Base-by-base conservation (phyloP, 2,329 filamentous ascomycete species). In the Neonectria faginata region DNA sequence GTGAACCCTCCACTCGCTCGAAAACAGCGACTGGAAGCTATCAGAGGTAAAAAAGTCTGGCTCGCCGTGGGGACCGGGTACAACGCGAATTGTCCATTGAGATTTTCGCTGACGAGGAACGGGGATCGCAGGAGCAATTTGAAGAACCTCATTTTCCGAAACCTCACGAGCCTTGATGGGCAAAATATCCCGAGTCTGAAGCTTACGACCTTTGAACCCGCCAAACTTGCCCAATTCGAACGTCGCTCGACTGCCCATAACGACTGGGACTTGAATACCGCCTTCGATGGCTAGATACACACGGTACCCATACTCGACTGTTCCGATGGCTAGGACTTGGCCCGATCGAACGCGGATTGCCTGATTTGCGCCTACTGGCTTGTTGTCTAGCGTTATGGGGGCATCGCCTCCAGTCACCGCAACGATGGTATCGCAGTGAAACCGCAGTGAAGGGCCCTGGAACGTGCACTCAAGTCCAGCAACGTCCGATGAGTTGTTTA, bases 1-100 rank as follows among this genome's bases (percentile, higher is more conserved):
- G 11, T 80, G 76, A 2, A 82, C 76, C 6, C 67, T 74, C 79
- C 79, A 83, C 4, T 76, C 70, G 6, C 70, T 75, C 0, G 71
- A 67, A 44, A 79, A 82, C 5, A 81, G 65, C 1, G 67, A 66
- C 3, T 68, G 64, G 12, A 75, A 68, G 1, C 79, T 75, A 3
- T 76, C 70, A 3, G 65, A 20, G 10, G 78, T 79, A 60, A 81
- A 79, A 51, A 78, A 78, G 54, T 80, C 79, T 2, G 77, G 76
- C 1, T 79, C 73, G 1, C 77, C 77, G 18, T 82, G 79, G 0
- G 80, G 81, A 0, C 80, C 80, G 1, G 78, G 79, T 7, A 82
- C 68, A 2, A 78, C 79, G 29, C 73, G 61, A 11, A 82, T 72
- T 0, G 61, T 73, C 76, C 77, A 76, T 2, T 66, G 63, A 4